These are phyloP conservation scores for Tetrapyrgos nigripes DNA, from an alignment of 1,284 basidiomycete species.

Conservation along the genomic window DNA sequence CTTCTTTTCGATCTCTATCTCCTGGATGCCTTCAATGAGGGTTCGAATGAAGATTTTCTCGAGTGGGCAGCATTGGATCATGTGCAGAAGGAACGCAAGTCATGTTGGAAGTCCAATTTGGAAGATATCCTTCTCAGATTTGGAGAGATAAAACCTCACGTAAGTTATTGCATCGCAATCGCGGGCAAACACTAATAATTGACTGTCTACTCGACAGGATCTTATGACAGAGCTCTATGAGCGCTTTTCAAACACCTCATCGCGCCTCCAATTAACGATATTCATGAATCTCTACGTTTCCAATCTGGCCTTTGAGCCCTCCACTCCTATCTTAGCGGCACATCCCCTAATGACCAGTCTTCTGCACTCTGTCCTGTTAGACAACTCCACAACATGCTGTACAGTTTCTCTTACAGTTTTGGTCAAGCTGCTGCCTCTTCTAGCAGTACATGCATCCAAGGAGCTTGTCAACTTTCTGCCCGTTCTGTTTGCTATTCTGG, in stretches of 20 bases:
- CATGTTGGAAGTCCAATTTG: slow-evolving; percentile 77
- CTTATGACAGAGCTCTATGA: slow-evolving; percentile 67
- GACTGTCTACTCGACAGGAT: slow-evolving; percentile 48
- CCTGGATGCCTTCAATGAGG: slow-evolving; percentile 75
- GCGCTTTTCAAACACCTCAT: slow-evolving; percentile 62
- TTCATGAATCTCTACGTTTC: slow-evolving; percentile 68
- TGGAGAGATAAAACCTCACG: slow-evolving; percentile 66
- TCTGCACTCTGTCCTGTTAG: slow-evolving; percentile 68
- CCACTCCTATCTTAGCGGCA: slow-evolving; percentile 57
- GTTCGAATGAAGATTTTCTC: slow-evolving; percentile 71
- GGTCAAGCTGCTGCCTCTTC: slow-evolving; percentile 73
- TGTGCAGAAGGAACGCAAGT: slow-evolving; percentile 61
- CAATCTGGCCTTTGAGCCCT: slow-evolving; percentile 54
- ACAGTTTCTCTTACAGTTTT: slow-evolving; percentile 66
- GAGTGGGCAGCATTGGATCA: slow-evolving; percentile 73
- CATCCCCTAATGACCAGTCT: slow-evolving; percentile 70
- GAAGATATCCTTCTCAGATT: slow-evolving; percentile 74
- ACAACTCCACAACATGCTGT: slow-evolving; percentile 74
- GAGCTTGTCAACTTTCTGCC: slow-evolving; percentile 66
- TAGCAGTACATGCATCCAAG: slow-evolving; percentile 66
- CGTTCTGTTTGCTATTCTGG: slow-evolving; percentile 66
- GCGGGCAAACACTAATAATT: slow-evolving; percentile 21
- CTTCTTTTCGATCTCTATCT: slow-evolving; percentile 77
- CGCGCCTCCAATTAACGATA: slow-evolving; percentile 71
- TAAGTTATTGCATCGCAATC: slow-evolving; percentile 42